phyloP scores from a whole-genome alignment of 2,329 filamentous ascomycete species.

The Neofusicoccum sp. region DNA sequence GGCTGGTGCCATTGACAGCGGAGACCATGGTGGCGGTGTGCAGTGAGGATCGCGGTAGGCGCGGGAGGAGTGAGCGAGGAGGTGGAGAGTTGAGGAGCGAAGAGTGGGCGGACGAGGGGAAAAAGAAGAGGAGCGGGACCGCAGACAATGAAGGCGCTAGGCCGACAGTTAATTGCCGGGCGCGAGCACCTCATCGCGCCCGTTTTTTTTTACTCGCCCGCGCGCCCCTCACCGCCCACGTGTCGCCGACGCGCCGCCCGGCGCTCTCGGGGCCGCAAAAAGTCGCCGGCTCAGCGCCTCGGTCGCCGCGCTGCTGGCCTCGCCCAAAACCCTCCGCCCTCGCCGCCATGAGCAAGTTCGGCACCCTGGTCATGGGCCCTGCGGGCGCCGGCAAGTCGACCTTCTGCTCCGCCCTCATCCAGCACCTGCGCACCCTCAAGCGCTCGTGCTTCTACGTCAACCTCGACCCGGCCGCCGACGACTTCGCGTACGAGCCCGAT shows the following conservation, averaged over 20 bases:
- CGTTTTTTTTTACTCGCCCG: conserved; percentile 1
- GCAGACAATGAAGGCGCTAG: conserved; percentile 17
- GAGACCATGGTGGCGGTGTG: conserved; percentile 10
- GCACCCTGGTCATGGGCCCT: conserved; percentile 92
- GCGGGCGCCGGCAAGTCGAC: conserved; percentile 96
- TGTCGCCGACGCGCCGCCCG: conserved; percentile 1
- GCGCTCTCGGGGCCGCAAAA: conserved; percentile 7
- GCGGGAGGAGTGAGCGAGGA: neutral
- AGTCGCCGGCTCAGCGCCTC: conserved; percentile 1
- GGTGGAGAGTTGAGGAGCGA: conserved; percentile 24
- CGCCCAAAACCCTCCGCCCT: conserved; percentile 11
- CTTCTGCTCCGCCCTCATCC: conserved; percentile 90
- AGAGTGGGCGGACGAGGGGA: conserved; percentile 25
- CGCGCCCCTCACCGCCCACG: conserved; percentile 3
- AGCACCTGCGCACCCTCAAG: conserved; percentile 83
- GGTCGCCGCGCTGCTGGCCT: neutral
- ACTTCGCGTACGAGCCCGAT: conserved; percentile 87
- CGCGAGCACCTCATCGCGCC: conserved; percentile 14
- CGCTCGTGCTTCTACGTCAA: conserved; percentile 98
- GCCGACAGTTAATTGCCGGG: conserved; percentile 15
- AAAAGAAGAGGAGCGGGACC: conserved; percentile 23
- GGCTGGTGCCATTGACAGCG: conserved; percentile 15
- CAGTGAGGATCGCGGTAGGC: neutral
- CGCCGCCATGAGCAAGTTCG: conserved; percentile 81
- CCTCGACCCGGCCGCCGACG: conserved; percentile 92